phyloP scores from a whole-genome alignment of 2,329 filamentous ascomycete genomes.

The Mariannaea elegans region DNA sequence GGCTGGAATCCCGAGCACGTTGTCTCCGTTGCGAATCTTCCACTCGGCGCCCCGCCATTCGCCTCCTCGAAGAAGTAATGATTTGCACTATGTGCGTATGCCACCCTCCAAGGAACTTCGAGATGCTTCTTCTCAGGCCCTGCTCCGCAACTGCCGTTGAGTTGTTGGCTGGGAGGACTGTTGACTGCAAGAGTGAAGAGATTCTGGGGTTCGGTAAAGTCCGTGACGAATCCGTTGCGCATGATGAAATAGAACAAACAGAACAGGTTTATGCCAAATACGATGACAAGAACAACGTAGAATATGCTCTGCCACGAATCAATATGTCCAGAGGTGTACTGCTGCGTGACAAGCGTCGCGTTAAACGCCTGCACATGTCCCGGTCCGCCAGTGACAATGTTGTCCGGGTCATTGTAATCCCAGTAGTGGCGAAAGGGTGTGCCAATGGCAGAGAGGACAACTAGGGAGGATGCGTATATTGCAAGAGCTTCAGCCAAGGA shows the following conservation, averaged over 20 bases:
- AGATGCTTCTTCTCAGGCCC: conserved; percentile 48
- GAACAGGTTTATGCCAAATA: conserved; percentile 73
- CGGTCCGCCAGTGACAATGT: conserved; percentile 50
- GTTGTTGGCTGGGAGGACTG: conserved; percentile 49
- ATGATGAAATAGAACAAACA: conserved; percentile 70
- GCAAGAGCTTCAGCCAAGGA: conserved; percentile 79
- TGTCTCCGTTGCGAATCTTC: conserved; percentile 46
- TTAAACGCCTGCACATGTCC: conserved; percentile 67
- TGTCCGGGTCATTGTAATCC: conserved; percentile 48
- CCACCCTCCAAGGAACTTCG: conserved; percentile 53
- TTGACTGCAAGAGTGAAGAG: conserved; percentile 78
- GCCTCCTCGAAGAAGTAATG: conserved; percentile 56
- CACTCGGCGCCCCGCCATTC: conserved; percentile 37
- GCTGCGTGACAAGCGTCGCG: conserved; percentile 68
- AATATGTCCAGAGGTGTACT: conserved; percentile 75
- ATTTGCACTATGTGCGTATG: conserved; percentile 48
- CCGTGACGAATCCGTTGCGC: conserved; percentile 71
- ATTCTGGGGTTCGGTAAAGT: conserved; percentile 82
- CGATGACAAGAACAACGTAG: conserved; percentile 70
- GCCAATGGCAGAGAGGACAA: conserved; percentile 67
- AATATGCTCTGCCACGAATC: conserved; percentile 71
- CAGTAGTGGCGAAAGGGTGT: conserved; percentile 69
- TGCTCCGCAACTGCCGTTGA: conserved; percentile 51
- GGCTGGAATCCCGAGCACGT: conserved; percentile 39
- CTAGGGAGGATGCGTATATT: conserved; percentile 72